Evolutionary conservation across 805 yeast genomes (phyloP).

Genomic region (Starmerella kuoi): DNA sequence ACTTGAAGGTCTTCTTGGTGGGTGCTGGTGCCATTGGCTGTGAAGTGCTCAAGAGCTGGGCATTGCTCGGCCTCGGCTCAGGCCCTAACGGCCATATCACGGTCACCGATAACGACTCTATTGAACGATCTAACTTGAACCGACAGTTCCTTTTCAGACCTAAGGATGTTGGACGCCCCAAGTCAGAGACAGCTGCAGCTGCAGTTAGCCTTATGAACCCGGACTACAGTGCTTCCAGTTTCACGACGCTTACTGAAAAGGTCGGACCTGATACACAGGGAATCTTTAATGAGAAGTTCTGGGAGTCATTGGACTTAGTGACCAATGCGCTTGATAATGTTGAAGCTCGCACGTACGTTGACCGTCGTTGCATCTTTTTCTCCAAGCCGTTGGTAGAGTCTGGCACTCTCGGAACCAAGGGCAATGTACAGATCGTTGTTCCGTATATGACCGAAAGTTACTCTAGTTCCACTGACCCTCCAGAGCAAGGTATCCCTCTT

Average conservation of each 20-base stretch:
- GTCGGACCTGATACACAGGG: conserved; percentile 90
- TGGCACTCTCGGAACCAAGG: conserved; percentile 96
- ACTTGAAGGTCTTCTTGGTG: conserved; percentile 75
- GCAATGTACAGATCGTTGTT: conserved; percentile 91
- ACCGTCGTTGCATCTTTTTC: conserved; percentile 89
- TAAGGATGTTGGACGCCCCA: conserved; percentile 81
- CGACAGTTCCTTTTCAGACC: conserved; percentile 94
- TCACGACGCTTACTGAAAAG: conserved; percentile 66
- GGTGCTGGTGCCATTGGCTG: conserved; percentile 99
- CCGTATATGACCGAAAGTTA: conserved; percentile 92
- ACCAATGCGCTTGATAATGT: conserved; percentile 96
- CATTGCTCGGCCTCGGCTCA: conserved; percentile 86
- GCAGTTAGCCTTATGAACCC: conserved; percentile 85
- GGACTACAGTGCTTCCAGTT: conserved; percentile 54
- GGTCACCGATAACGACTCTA: conserved; percentile 88
- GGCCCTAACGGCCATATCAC: conserved; percentile 77
- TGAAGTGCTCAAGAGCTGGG: conserved; percentile 97
- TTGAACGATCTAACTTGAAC: conserved; percentile 89
- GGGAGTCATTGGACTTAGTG: conserved; percentile 75
- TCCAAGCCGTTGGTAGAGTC: conserved; percentile 85
- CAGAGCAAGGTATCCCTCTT: conserved; percentile 92
- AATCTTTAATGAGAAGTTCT: conserved; percentile 71
- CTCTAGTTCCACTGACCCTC: conserved; percentile 95
- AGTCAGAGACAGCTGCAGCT: conserved; percentile 77
- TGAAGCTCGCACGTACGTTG: conserved; percentile 96